Conservation (phyloP, 1,139 yeast genomes). For the Taphrina communis region DNA sequence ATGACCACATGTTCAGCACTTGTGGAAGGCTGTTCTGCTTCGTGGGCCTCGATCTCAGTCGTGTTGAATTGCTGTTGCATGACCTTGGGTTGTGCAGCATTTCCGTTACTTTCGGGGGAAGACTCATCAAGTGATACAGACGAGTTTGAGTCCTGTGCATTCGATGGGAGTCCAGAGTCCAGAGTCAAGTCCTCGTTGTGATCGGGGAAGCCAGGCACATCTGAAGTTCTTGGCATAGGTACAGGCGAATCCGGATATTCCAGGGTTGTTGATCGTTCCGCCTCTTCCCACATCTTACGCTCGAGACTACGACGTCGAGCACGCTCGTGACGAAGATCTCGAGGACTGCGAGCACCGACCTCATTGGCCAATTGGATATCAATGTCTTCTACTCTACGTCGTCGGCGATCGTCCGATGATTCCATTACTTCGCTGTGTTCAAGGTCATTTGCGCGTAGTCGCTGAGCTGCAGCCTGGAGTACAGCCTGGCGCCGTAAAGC, state of each 20-base stretch:
- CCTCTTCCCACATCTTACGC: slow-evolving; percentile 40
- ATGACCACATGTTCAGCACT: not conserved
- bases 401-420: slow-evolving; percentile 8
- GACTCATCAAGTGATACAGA: not conserved
- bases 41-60: not conserved
- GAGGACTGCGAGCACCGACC: slow-evolving; percentile 11
- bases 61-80: not conserved
- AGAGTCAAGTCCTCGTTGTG: not conserved
- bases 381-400: slow-evolving; percentile 2
- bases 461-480: slow-evolving; percentile 15
- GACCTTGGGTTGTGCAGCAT: too few species aligned
- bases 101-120: too few species aligned
- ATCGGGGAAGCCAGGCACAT: not conserved
- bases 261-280: slow-evolving; percentile 34
- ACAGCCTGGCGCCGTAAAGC: slow-evolving; percentile 23
- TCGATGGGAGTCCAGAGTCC: not conserved
- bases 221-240: slow-evolving; percentile 20
- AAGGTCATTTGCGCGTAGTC: slow-evolving; percentile 7
- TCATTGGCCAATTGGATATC: slow-evolving; percentile 22
- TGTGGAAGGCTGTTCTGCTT: not conserved
- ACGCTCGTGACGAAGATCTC: slow-evolving; percentile 29
- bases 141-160: not conserved
- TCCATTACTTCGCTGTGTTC: not conserved
- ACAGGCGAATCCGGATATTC: slow-evolving; percentile 37
- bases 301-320: slow-evolving; percentile 34